These are phyloP conservation scores for Leptographium wingfieldii DNA, from an alignment of 2,329 filamentous ascomycete species.

Conservation along the genomic window DNA sequence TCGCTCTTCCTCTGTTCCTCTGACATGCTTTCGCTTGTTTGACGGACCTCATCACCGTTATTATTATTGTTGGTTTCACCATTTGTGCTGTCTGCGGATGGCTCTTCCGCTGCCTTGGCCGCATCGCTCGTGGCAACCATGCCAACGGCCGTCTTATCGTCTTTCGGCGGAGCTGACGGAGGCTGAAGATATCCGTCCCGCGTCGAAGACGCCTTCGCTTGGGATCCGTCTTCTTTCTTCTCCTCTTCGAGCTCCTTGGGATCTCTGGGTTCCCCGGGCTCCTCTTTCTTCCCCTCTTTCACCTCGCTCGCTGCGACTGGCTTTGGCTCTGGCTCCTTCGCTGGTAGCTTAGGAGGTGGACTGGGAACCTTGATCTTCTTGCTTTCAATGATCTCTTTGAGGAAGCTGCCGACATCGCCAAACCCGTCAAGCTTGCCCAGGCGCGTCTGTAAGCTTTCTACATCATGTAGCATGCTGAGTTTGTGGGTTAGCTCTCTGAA, in stretches of 20 bases:
- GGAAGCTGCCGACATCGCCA: constrained; percentile 56
- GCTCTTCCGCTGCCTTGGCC: not conserved
- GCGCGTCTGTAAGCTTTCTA: constrained; percentile 57
- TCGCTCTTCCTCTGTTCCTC: not conserved
- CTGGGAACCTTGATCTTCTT: constrained; percentile 32
- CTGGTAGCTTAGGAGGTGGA: constrained; percentile 6
- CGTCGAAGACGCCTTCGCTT: not conserved
- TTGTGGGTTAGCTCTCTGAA: not conserved
- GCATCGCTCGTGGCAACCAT: not conserved
- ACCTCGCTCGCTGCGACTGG: not conserved
- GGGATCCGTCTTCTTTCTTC: not conserved
- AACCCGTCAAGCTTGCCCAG: constrained; percentile 71
- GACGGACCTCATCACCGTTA: not conserved
- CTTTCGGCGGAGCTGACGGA: not conserved
- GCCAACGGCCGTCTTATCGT: not conserved
- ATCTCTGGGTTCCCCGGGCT: not conserved
- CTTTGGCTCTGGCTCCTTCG: not conserved
- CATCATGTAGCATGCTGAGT: constrained; percentile 62
- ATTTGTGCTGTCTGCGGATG: not conserved
- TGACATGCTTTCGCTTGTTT: not conserved
- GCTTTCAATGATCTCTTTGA: constrained; percentile 50
- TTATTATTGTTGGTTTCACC: not conserved
- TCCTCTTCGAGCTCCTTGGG: not conserved
- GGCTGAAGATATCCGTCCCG: not conserved
- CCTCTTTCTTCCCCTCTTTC: not conserved